Evolutionary conservation across 2,329 filamentous ascomycete genomes (phyloP), one percentile per base, ranked within the genome.

Genomic region (Berkeleyomyces basicola): DNA sequence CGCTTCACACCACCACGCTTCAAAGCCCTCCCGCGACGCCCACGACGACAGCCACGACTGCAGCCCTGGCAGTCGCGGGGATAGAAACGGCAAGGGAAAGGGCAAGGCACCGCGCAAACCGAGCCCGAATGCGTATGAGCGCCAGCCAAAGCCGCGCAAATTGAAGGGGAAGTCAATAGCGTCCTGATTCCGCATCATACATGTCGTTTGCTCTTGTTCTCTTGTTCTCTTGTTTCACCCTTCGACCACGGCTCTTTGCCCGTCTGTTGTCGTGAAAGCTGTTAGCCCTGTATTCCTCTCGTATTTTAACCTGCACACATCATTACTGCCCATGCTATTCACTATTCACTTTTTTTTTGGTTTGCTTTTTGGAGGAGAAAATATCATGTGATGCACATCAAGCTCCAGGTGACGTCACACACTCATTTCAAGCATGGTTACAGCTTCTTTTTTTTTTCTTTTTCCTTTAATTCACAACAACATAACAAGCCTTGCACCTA

Each of bases 81-180:
- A 67, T 71, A 73, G 69, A 67, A 73, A 70, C 69, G 72, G 66
- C n/a, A 68, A 68, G 57, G 70, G 69, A 66, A 79, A 72, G 74
- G 74, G 76, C 64, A 73, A 74, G 68, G 10, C 69, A 68, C 60
- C 68, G 65, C 77, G 75, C 62, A 70, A 71, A 68, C 82, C 85
- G 16, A 90, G 87, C 69, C 87, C 87, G 31, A 92, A 92, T 72
- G 88, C 88, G 1, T 92, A 92, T 70, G 88, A 92, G 74, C 87
- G 85, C 72, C 81, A 89, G 71, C 77, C 77, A 39, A 66, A 65
- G 51, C 61, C 46, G 57, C 46, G 61, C 46, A 64, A 57, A 40
- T 39, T 55, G n/a, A 61, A 59, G 37, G 47, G 16, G 7, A 40
- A 4, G 14, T 44, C 40, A n/a, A 23, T n/a, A 10, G n/a, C 43